A percentile compares a stretch with the other conserved stretches of the same genome.
Evolutionary conservation across 164 flowering plant genomes (phyloP).

Genomic region (Piper longum): DNA sequence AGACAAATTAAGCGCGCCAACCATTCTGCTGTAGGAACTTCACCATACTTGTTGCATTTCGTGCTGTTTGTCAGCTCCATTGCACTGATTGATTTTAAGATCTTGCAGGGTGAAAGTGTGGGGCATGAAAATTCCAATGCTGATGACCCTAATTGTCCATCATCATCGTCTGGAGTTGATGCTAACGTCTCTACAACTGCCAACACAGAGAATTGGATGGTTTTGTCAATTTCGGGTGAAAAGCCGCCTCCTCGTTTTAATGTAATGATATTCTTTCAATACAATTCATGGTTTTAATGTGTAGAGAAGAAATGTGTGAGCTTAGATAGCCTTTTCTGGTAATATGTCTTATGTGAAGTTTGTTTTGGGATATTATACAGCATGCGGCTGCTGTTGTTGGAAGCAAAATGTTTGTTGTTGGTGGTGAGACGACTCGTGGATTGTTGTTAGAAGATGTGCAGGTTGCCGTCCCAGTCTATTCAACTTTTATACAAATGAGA

Average conservation of each 20-base stretch:
- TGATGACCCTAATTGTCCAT: slow-evolving; percentile 41
- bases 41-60: not conserved
- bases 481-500: not conserved
- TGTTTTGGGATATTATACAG: slow-evolving; percentile 19
- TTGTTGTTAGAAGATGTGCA: slow-evolving; percentile 79
- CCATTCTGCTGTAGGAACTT: slow-evolving; percentile 38
- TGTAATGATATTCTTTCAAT: slow-evolving; percentile 24
- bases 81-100: not conserved
- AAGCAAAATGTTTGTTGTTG: slow-evolving; percentile 95
- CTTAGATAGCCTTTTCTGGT: too few relatives aligned
- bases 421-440: slow-evolving; percentile 81
- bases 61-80: not conserved
- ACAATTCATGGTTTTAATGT: not conserved
- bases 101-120: slow-evolving; percentile 36
- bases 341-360: not conserved
- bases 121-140: slow-evolving; percentile 17
- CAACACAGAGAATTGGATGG: slow-evolving; percentile 79
- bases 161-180: slow-evolving; percentile 31
- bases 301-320: not conserved
- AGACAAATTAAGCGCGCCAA: slow-evolving; percentile 40
- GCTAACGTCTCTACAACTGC: slow-evolving; percentile 31
- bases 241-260: slow-evolving; percentile 78
- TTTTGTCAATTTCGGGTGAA: slow-evolving; percentile 68
- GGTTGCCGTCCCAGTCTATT: slow-evolving; percentile 22
- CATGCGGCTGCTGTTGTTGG: slow-evolving; percentile 95